These are phyloP conservation scores for Botrytis elliptica DNA, from an alignment of 2,329 filamentous ascomycete genomes.

Conservation along the genomic window DNA sequence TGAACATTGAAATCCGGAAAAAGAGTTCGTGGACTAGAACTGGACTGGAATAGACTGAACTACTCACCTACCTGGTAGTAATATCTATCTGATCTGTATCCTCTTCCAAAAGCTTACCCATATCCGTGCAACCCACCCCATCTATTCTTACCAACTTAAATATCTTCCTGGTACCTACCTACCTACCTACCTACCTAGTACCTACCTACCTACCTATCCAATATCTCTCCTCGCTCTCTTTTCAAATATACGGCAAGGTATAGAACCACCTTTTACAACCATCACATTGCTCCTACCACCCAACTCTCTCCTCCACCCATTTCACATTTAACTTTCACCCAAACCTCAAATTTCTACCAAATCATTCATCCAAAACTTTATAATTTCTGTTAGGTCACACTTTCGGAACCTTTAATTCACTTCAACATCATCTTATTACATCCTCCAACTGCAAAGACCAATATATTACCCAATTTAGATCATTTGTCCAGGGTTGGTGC, in stretches of 20 bases:
- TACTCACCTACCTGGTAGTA: background rate
- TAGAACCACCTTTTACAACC: background rate
- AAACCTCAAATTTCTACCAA: background rate
- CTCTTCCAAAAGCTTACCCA: background rate
- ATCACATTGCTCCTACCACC: background rate
- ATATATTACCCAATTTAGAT: background rate
- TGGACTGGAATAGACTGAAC: background rate
- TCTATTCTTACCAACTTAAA: conserved; percentile 2
- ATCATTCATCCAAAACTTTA: conserved; percentile 11
- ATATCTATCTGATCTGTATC: background rate
- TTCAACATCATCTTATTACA: background rate
- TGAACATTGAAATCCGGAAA: background rate
- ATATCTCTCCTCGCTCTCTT: background rate
- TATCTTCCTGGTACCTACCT: background rate
- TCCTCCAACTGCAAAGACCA: background rate
- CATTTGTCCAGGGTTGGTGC: conserved; percentile 1
- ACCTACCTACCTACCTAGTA: background rate
- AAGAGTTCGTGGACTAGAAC: background rate
- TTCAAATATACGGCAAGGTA: conserved; percentile 6
- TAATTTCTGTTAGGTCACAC: background rate
- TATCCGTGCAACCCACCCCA: conserved; percentile 5
- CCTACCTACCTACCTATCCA: background rate
- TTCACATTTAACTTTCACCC: background rate
- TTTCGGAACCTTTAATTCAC: background rate
- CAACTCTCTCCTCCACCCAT: background rate